A percentile compares a stretch with the other conserved stretches of the same genome.
phyloP scores from a whole-genome alignment of 345 rosid genomes.

The Rhodamnia rubescens region DNA sequence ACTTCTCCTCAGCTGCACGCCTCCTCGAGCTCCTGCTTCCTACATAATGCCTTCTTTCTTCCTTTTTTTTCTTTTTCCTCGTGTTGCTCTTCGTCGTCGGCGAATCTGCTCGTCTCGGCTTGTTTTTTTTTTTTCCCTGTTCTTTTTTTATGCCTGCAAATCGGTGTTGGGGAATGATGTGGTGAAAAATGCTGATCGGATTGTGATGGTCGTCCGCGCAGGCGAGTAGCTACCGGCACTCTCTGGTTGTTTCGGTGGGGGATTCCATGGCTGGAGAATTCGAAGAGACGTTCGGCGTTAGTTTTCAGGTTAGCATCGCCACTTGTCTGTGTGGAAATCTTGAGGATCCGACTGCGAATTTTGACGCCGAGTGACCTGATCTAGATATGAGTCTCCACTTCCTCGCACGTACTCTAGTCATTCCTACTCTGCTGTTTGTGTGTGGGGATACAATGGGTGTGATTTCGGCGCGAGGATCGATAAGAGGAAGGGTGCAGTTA shows the following conservation, averaged over 20 bases:
- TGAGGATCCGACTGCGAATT: neutral
- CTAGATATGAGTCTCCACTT: neutral
- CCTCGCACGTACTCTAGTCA: neutral
- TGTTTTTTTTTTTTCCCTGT: accelerated
- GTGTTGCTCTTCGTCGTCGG: neutral
- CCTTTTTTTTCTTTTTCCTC: too few species aligned
- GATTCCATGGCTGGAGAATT: constrained; percentile 53
- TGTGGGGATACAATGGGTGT: neutral
- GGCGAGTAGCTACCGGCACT: neutral
- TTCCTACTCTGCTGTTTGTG: neutral
- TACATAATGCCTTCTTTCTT: neutral
- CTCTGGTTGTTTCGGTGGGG: neutral
- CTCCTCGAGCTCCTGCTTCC: neutral
- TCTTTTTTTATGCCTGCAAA: neutral
- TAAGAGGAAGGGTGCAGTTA: neutral
- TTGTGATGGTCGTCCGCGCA: neutral
- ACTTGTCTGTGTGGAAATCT: neutral
- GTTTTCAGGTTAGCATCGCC: constrained; percentile 37
- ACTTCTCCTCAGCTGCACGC: neutral
- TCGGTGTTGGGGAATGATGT: neutral
- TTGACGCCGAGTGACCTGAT: neutral
- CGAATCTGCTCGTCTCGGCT: neutral
- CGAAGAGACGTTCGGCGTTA: constrained; percentile 46
- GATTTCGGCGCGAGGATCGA: neutral
- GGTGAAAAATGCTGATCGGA: neutral